A percentile compares a stretch with the other conserved stretches of the same genome.
Evolutionary conservation across 2,329 filamentous ascomycete species (phyloP).

Genomic region (Penicillium sp.): DNA sequence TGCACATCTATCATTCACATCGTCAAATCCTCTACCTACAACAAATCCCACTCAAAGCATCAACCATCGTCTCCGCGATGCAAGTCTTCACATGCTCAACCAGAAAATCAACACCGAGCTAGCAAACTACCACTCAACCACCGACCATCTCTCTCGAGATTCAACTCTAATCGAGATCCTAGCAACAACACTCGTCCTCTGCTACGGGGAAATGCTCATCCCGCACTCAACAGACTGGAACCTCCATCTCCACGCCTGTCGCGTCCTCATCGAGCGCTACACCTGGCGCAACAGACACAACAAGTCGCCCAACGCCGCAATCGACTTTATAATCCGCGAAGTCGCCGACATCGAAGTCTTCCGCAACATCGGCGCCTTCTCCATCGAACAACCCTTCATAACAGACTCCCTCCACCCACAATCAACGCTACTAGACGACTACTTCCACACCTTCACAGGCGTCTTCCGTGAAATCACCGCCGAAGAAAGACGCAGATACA

Average conservation of each 20-base stretch:
- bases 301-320: slow-evolving; percentile 4
- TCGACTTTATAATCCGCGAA: slow-evolving; percentile 24
- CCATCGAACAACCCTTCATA: slow-evolving; percentile 4
- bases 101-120: slow-evolving; percentile 19
- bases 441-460: slow-evolving; percentile 20
- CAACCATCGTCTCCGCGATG: slow-evolving; percentile 9
- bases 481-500: slow-evolving; percentile 19
- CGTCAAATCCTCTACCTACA: slow-evolving; percentile 11
- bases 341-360: slow-evolving; percentile 25
- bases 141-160: background rate
- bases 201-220: slow-evolving; percentile 26
- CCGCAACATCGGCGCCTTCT: slow-evolving; percentile 18
- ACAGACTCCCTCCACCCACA: background rate
- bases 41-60: slow-evolving; percentile 1
- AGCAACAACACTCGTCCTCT: slow-evolving; percentile 22
- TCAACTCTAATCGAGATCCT: slow-evolving; percentile 20
- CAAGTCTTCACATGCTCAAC: slow-evolving; percentile 17
- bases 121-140: background rate
- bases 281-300: slow-evolving; percentile 7
- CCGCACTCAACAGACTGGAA: slow-evolving; percentile 25
- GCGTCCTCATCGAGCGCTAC: slow-evolving; percentile 19
- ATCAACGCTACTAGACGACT: slow-evolving; percentile 9
- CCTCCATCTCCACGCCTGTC: slow-evolving; percentile 24
- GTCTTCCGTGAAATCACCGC: slow-evolving; percentile 22
- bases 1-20: slow-evolving; percentile 11